Evolutionary conservation across 768 basidiomycete genomes (phyloP).

Genomic region (Aureoboletus auriporus): DNA sequence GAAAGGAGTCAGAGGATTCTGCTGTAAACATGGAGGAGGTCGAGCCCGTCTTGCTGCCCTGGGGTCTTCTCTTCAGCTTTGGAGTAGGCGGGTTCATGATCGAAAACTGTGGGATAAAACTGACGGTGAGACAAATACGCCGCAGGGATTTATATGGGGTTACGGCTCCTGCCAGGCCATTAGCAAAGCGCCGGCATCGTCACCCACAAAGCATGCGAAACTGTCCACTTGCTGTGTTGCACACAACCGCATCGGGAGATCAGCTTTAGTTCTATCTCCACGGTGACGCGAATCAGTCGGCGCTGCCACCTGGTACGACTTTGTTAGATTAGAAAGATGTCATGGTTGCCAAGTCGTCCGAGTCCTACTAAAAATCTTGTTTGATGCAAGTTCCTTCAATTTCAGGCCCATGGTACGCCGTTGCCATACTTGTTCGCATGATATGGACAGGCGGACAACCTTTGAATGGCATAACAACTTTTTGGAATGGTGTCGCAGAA

Average conservation of each 20-base stretch:
- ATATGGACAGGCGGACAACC: not conserved
- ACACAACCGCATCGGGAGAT: too few species aligned
- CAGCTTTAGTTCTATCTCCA: too few species aligned
- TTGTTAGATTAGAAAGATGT: not conserved
- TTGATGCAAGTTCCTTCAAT: slow-evolving; percentile 1
- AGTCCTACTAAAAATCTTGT: not conserved
- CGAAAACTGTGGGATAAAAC: not conserved
- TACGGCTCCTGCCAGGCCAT: too few species aligned
- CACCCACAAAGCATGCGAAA: too few species aligned
- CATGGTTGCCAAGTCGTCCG: too few species aligned
- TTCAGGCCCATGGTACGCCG: not conserved
- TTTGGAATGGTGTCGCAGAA: not conserved
- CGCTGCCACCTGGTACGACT: not conserved
- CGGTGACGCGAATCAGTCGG: not conserved
- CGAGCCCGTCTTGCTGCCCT: not conserved
- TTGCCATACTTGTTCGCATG: not conserved
- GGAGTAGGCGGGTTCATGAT: not conserved
- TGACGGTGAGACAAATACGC: not conserved
- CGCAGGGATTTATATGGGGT: slow-evolving; percentile 10
- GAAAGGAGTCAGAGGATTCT: not conserved
- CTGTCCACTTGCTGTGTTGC: too few species aligned
- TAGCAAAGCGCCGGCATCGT: too few species aligned
- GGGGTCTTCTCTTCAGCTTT: not conserved
- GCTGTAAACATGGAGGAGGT: not conserved
- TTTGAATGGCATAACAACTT: not conserved